phyloP scores from a whole-genome alignment of 192 early-diverging fungal species.

The Entomortierella chlamydospora region DNA sequence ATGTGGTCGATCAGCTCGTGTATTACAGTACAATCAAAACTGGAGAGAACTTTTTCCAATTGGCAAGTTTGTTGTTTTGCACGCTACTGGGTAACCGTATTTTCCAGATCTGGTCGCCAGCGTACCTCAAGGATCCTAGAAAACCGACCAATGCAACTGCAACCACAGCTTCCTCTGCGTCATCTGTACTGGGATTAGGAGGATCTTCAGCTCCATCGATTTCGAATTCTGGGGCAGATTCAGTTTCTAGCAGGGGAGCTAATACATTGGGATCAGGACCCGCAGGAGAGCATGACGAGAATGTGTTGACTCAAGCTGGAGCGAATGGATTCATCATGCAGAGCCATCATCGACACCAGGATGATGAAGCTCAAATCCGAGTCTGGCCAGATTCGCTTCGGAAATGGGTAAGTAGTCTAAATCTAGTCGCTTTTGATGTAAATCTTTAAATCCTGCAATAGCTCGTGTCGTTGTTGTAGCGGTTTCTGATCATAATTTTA shows the following conservation, averaged over 20 bases:
- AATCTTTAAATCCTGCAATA: too few relatives aligned
- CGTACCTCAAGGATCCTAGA: constrained; percentile 46
- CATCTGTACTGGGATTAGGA: not conserved
- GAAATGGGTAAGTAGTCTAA: constrained; percentile 64
- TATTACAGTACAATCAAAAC: constrained; percentile 83
- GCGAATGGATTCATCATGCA: constrained; percentile 29
- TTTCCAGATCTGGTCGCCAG: constrained; percentile 64
- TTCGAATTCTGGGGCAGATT: not conserved
- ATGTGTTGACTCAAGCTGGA: constrained; percentile 21
- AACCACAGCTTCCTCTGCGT: not conserved
- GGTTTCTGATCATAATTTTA: too few relatives aligned
- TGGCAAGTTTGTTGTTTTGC: constrained; percentile 76
- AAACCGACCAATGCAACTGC: not conserved
- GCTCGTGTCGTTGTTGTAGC: too few relatives aligned
- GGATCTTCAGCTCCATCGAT: not conserved
- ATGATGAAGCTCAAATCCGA: constrained; percentile 27
- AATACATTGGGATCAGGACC: not conserved
- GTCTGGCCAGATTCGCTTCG: constrained; percentile 62
- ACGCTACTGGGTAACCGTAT: constrained; percentile 60
- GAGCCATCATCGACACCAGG: constrained; percentile 6
- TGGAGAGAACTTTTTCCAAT: constrained; percentile 74
- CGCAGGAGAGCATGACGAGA: constrained; percentile 5
- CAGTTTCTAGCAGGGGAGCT: not conserved
- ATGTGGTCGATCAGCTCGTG: constrained; percentile 81
- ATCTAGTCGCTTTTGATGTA: not conserved